These are phyloP conservation scores for Colletotrichum abscissum DNA, from an alignment of 2,329 filamentous ascomycete species.

Conservation along the genomic window DNA sequence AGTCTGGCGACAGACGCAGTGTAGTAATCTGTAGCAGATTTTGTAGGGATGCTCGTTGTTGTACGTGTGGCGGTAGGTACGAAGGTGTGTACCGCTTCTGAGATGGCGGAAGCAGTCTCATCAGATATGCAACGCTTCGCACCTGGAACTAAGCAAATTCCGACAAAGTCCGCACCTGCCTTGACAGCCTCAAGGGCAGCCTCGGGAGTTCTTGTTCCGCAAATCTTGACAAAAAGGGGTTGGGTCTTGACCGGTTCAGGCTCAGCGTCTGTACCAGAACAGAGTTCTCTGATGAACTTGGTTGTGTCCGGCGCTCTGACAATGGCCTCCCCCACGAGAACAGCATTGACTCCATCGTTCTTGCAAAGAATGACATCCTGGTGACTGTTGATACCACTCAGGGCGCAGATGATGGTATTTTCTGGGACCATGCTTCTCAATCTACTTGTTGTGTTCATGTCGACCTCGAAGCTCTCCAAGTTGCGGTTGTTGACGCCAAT, in stretches of 20 bases:
- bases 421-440: slow-evolving; percentile 88
- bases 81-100: slow-evolving; percentile 79
- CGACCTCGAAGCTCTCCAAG: slow-evolving; percentile 95
- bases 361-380: slow-evolving; percentile 90
- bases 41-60: slow-evolving; percentile 43
- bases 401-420: slow-evolving; percentile 88
- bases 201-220: slow-evolving; percentile 86
- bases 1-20: slow-evolving; percentile 60
- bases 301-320: slow-evolving; percentile 90
- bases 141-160: slow-evolving; percentile 89
- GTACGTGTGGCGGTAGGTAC: slow-evolving; percentile 51
- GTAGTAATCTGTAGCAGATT: slow-evolving; percentile 75
- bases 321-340: slow-evolving; percentile 94
- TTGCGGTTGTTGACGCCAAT: slow-evolving; percentile 99
- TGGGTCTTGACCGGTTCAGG: slow-evolving; percentile 49
- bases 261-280: slow-evolving; percentile 65
- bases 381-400: slow-evolving; percentile 92
- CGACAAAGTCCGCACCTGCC: slow-evolving; percentile 90
- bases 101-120: slow-evolving; percentile 84
- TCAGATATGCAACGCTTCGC: slow-evolving; percentile 83
- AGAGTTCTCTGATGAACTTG: slow-evolving; percentile 85
- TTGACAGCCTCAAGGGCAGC: slow-evolving; percentile 84
- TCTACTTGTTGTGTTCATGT: slow-evolving; percentile 90
- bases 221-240: slow-evolving; percentile 88
- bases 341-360: slow-evolving; percentile 89